Base-by-base conservation (phyloP, 768 basidiomycete genomes). In the Mycena capillaripes region DNA sequence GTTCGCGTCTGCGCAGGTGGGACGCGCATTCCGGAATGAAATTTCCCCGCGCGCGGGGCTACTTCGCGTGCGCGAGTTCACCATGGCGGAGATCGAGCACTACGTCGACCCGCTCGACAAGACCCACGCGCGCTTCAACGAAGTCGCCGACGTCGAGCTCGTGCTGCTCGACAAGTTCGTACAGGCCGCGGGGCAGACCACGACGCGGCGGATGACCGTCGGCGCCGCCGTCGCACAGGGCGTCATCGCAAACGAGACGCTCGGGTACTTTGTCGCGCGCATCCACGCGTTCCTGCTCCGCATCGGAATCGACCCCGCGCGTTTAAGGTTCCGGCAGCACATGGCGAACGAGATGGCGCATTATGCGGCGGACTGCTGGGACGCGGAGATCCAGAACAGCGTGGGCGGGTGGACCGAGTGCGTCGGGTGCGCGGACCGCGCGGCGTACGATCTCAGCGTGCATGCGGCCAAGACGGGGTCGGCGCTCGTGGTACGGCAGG, bases 301-400 rank as follows among this genome's bases (percentile, higher is more conserved):
- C 83, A 95, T 99, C 78, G 98, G 97, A 71, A 93, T 99, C 82
- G 87, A 97, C 85, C 91, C 93, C 17, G 73, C 79, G 56, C 90
- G 96, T 10, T 85, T 98, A 73, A 90, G 98, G 62, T 99, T 98
- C 90, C 89, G 98, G 38, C 98, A 99, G 79, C 98, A 99, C 81
- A 99, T 99, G 98, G 89, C 84, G 42, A 99, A 99, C 84, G 98
- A 99, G 86, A 99, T 99, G 97, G 98, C 98, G 1, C 98, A 99
- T 82, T 99, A 99, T 81, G 97, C 98, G 65, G 90, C 96, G 44
- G 97, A 99, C 84, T 99, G 98, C 83, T 99, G 98, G 98, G 98
- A 99, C 80, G 98, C 97, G 50, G 98, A 99, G 85, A 98, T 99
- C 75, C 89, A 96, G 73, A 96, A 95, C 64, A 94, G 95, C 58